phyloP scores from a whole-genome alignment of 179 eudicot species.

The Patellifolia procumbens region DNA sequence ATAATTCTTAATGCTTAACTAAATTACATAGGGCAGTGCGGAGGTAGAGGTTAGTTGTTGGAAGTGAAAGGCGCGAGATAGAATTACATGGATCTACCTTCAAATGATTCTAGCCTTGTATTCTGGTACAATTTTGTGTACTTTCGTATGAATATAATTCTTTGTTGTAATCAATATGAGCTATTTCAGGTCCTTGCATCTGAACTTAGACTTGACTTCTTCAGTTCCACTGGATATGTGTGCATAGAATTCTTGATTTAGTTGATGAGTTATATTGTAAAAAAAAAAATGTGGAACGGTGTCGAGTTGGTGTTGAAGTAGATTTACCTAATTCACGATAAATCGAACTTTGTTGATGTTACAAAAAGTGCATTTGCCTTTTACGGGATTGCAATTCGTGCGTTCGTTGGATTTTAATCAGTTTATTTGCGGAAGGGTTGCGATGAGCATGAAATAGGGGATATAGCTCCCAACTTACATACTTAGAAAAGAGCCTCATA shows the following conservation, averaged over 20 bases:
- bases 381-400: too few species aligned
- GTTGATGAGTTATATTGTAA: background rate
- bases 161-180: background rate
- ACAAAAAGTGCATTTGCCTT: too few species aligned
- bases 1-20: background rate
- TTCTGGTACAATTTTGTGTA: background rate
- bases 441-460: too few species aligned
- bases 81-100: too few species aligned
- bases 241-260: background rate
- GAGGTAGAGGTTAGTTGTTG: background rate
- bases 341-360: too few species aligned
- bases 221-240: background rate
- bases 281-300: too few species aligned
- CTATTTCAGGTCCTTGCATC: background rate
- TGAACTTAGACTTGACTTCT: background rate
- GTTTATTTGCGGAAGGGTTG: too few species aligned
- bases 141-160: background rate
- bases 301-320: too few species aligned
- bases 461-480: too few species aligned
- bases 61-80: background rate
- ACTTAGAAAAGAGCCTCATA: too few species aligned
- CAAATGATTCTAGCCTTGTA: background rate
- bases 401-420: too few species aligned
- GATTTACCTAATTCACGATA: too few species aligned
- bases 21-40: background rate